Percentiles rank a stretch among this genome's conserved stretches.
Conservation (phyloP, 768 basidiomycete species). For the Tricholomella constricta region DNA sequence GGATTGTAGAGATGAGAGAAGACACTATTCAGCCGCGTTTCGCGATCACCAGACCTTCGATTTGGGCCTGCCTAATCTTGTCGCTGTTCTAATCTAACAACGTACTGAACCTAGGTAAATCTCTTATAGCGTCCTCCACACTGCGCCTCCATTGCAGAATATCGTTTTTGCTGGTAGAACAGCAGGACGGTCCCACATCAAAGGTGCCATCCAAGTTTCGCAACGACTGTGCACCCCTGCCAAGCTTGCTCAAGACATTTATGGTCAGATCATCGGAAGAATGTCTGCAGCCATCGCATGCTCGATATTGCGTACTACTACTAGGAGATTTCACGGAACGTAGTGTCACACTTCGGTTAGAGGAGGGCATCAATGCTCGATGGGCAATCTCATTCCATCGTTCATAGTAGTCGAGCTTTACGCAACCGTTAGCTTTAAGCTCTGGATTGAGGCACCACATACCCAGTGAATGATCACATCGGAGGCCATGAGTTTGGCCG, state of each 20-base stretch:
- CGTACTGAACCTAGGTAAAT: slow-evolving; percentile 5
- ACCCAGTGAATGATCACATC: neutral
- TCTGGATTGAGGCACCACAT: neutral
- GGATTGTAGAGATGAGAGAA: no score
- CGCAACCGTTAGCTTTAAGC: no score
- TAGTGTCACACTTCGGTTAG: neutral
- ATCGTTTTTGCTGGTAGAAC: neutral
- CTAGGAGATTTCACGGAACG: fast-evolving
- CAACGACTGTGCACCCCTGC: slow-evolving; percentile 1
- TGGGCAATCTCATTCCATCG: slow-evolving; percentile 2
- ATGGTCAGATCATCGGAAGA: neutral
- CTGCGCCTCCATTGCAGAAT: neutral
- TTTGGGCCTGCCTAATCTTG: no score
- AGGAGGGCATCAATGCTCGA: neutral
- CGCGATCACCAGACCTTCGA: no score
- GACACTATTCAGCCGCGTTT: no score
- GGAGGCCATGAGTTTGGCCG: neutral
- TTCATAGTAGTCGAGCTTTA: slow-evolving; percentile 3
- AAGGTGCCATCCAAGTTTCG: slow-evolving; percentile 5
- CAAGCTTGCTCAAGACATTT: slow-evolving; percentile 3
- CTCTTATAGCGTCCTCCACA: neutral
- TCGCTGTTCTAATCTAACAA: no score
- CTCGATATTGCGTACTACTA: no score
- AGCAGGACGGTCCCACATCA: neutral
- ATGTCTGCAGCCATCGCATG: neutral